Conservation (phyloP, 192 early-diverging fungal species). For the Coemansia javaensis region DNA sequence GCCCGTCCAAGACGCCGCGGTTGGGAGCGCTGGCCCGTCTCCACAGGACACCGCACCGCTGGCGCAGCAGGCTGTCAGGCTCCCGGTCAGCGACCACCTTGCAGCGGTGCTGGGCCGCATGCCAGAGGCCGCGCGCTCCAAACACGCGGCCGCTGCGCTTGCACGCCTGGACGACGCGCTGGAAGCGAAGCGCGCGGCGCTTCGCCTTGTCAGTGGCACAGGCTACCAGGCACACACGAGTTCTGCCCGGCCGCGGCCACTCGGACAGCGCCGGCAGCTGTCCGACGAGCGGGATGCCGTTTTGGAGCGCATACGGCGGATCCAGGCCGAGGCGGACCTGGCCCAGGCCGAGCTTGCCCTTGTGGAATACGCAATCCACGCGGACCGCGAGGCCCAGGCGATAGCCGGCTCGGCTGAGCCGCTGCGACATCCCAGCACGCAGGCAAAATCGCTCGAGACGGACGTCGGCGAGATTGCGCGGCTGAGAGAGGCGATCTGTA, state of each 20-base stretch:
- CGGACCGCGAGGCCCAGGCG: neutral
- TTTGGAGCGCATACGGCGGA: slow-evolving; percentile 2
- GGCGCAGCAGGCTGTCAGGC: too few relatives aligned
- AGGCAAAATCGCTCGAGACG: neutral
- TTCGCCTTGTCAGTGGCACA: neutral
- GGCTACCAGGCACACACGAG: too few relatives aligned
- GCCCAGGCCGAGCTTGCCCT: slow-evolving; percentile 10
- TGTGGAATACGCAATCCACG: neutral
- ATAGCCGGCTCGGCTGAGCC: neutral
- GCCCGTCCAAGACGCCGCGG: too few relatives aligned
- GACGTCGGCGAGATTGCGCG: slow-evolving; percentile 13
- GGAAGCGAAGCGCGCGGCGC: slow-evolving; percentile 1
- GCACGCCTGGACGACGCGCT: slow-evolving; percentile 4
- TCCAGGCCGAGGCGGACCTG: slow-evolving; percentile 13
- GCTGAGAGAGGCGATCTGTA: too few relatives aligned
- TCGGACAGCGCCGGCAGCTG: neutral
- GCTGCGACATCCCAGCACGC: too few relatives aligned
- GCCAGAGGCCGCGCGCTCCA: neutral
- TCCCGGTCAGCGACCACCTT: too few relatives aligned
- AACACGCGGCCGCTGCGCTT: neutral
- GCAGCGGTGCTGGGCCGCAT: too few relatives aligned
- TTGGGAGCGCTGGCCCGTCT: too few relatives aligned
- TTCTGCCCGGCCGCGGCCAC: too few relatives aligned
- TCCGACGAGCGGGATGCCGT: neutral
- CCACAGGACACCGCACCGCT: too few relatives aligned